Base-by-base conservation (phyloP, 805 yeast species). In the Lachancea quebecensis region DNA sequence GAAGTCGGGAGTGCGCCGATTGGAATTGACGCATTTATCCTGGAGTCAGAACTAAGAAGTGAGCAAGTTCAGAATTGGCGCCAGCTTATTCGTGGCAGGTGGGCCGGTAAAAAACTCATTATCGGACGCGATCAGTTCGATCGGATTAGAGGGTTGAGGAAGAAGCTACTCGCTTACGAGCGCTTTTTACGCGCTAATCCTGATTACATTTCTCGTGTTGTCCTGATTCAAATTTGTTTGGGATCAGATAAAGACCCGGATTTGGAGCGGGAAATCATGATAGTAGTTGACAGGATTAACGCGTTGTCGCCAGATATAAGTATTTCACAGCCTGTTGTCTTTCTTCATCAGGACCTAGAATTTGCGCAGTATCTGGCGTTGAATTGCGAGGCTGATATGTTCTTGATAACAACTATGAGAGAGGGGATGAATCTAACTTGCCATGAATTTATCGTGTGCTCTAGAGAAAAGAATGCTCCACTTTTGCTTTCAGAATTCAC, bases 351-450 rank as follows among this genome's bases (percentile, higher is more conserved):
- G 62, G 97, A 91, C 54, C 78, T 93, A 44, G 90, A 81, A 33
- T 91, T 86, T 60, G 84, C 80, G 45, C 98, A 93, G 65, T 93
- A 93, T 60, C 64, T 93, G 47, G 98, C 96, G 0, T 68, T 93
- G 41, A 75, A 85, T 38, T 69, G 80, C 32, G 97, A 89, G 59
- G 96, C 98, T 1, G 95, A 87, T 53, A 72, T 79, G 1, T 93
- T 93, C 58, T 80, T 85, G 37, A 96, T 91, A 1, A 81, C 95
- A 9, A 85, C 96, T 1, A 77, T 91, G 73, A 81, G 99, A 60
- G 99, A 93, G 64, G 99, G 99, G 21, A 85, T 93, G 89, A 93
- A 93, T 57, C 72, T 93, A 58, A 90, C 98, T 0, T 91, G 96
- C 55, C 99, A 93, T 60, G 99, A 93, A 62, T 93, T 84, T 61